These are phyloP conservation scores for Trichoderma afroharzianum DNA, from an alignment of 2,329 filamentous ascomycete genomes.

Conservation along the genomic window DNA sequence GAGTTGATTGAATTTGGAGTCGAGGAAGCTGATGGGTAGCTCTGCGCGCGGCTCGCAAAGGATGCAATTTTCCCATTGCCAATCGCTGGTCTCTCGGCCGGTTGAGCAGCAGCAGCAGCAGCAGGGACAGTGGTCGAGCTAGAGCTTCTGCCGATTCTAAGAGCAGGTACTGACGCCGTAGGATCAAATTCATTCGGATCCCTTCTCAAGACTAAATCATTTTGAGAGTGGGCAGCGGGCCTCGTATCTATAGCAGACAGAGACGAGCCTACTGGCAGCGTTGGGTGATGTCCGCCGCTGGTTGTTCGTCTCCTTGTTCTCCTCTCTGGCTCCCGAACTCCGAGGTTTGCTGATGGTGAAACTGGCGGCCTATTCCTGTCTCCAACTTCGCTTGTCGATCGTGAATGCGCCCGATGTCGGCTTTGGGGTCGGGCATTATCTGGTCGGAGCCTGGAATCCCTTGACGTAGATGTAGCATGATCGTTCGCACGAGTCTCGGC, in stretches of 20 bases:
- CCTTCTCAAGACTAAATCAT: constrained; percentile 52
- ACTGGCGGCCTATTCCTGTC: constrained; percentile 51
- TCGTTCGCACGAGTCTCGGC: constrained; percentile 36
- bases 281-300: constrained; percentile 54
- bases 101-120: constrained; percentile 20
- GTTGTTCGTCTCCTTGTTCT: constrained; percentile 47
- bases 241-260: constrained; percentile 41
- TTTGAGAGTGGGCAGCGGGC: constrained; percentile 59
- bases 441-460: constrained; percentile 29
- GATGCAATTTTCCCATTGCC: constrained; percentile 28
- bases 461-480: constrained; percentile 35
- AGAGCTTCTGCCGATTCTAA: constrained; percentile 39
- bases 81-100: constrained; percentile 23
- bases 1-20: background rate
- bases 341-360: constrained; percentile 28
- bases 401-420: constrained; percentile 42
- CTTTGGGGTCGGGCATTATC: constrained; percentile 28
- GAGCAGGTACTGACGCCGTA: constrained; percentile 32
- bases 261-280: constrained; percentile 43
- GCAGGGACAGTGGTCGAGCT: constrained; percentile 34
- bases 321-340: constrained; percentile 29
- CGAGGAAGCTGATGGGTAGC: constrained; percentile 17
- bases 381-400: constrained; percentile 46
- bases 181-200: constrained; percentile 38
- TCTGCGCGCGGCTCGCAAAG: constrained; percentile 37